These are phyloP conservation scores for Oryza meridionalis DNA, from an alignment of 176 grass and related monocot genomes.

Conservation along the genomic window DNA sequence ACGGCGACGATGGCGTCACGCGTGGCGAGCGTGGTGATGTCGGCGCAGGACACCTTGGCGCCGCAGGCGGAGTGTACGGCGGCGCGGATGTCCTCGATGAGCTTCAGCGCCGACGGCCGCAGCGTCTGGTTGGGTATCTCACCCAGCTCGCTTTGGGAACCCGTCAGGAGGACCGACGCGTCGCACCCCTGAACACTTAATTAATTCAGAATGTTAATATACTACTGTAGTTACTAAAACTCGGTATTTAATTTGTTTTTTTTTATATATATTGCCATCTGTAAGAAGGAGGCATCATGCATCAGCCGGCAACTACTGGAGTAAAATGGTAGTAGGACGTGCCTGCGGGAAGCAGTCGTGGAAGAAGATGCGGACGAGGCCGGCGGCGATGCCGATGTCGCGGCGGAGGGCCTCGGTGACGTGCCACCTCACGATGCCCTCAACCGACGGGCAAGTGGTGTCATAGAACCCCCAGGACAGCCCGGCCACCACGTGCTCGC, in stretches of 20 bases:
- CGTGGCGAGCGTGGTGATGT: conserved; percentile 52
- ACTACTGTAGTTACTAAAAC: background rate
- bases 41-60: conserved; percentile 51
- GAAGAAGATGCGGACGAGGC: conserved; percentile 55
- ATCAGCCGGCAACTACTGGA: too few relatives aligned
- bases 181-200: conserved; percentile 48
- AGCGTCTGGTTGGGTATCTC: conserved; percentile 38
- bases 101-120: conserved; percentile 32
- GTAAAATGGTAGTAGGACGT: too few relatives aligned
- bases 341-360: conserved; percentile 72
- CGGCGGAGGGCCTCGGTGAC: conserved; percentile 24
- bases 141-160: conserved; percentile 26
- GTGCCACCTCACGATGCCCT: conserved; percentile 37
- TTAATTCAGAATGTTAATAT: too few relatives aligned
- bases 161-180: conserved; percentile 49
- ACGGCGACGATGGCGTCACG: conserved; percentile 48
- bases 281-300: too few relatives aligned
- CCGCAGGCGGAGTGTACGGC: conserved; percentile 39
- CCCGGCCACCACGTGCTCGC: conserved; percentile 23
- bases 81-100: conserved; percentile 49
- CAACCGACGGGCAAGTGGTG: conserved; percentile 28
- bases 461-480: conserved; percentile 52
- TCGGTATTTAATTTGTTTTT: background rate
- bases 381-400: conserved; percentile 52
- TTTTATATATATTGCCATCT: too few relatives aligned